Conservation (phyloP, 176 grass and related monocot species). For the Cymbopogon citratus region DNA sequence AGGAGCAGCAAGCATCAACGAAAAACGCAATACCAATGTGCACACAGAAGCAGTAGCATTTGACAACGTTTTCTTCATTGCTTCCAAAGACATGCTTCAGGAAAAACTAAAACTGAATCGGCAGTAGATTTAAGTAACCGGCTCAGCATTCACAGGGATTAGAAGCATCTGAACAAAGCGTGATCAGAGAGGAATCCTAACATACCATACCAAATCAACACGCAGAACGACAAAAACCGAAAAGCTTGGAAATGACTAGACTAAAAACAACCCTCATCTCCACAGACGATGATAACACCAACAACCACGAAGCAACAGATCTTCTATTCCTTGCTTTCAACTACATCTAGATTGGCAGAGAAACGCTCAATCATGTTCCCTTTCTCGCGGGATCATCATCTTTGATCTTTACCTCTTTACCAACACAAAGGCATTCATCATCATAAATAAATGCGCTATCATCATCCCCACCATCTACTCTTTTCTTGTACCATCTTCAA, state of each 20-base stretch:
- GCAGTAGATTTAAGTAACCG: background rate
- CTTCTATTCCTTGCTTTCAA: background rate
- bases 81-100: background rate
- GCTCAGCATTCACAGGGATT: background rate
- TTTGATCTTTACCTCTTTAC: background rate
- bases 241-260: constrained; percentile 9
- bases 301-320: background rate
- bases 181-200: background rate
- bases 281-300: background rate
- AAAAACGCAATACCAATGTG: no score
- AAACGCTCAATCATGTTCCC: constrained; percentile 4
- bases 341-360: constrained; percentile 7
- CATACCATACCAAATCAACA: constrained; percentile 12
- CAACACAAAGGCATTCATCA: constrained; percentile 8
- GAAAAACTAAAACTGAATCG: background rate
- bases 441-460: constrained; percentile 18
- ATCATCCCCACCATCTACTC: background rate
- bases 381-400: background rate
- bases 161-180: background rate
- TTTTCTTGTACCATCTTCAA: constrained; percentile 21
- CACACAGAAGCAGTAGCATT: no score
- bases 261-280: constrained; percentile 10
- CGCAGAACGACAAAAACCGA: background rate
- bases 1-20: no score
- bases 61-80: background rate